A percentile compares a stretch with the other conserved stretches of the same genome.
Evolutionary conservation across 176 grass and related monocot genomes (phyloP).

Genomic region (Saccharum officinarum): DNA sequence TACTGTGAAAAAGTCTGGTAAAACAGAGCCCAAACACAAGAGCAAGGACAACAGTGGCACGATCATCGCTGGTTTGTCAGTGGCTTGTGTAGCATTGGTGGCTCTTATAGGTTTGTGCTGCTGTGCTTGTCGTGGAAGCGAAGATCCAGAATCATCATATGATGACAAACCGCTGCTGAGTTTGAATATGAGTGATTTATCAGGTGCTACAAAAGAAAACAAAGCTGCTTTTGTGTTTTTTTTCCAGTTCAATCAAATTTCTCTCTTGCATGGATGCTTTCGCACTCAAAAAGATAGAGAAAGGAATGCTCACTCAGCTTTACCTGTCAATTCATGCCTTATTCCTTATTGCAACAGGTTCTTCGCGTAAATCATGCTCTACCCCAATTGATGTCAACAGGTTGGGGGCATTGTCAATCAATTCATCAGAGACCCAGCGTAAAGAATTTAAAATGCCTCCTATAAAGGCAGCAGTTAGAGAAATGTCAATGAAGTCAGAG

Average conservation of each 20-base stretch:
- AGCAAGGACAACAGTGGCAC: conserved; percentile 25
- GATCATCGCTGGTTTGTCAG: conserved; percentile 38
- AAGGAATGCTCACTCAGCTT: not conserved
- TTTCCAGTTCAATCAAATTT: not conserved
- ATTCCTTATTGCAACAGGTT: conserved; percentile 38
- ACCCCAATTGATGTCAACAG: conserved; percentile 61
- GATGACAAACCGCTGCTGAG: conserved; percentile 40
- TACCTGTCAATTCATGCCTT: not conserved
- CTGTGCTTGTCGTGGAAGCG: conserved; percentile 39
- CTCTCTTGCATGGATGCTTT: conserved; percentile 1
- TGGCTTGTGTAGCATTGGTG: conserved; percentile 41
- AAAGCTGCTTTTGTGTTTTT: not conserved
- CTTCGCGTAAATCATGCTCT: conserved; percentile 47
- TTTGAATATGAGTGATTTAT: conserved; percentile 29
- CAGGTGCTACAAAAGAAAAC: conserved; percentile 23
- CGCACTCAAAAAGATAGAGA: not conserved
- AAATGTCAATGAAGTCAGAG: conserved; percentile 32
- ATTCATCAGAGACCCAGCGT: conserved; percentile 13
- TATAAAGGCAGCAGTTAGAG: not conserved
- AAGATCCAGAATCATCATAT: conserved; percentile 16
- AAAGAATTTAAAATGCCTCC: conserved; percentile 15
- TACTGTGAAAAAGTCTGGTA: conserved; percentile 19
- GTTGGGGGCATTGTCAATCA: conserved; percentile 53
- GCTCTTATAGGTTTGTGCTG: conserved; percentile 45
- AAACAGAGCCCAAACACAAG: conserved; percentile 20